A percentile compares a stretch with the other conserved stretches of the same genome.
Conservation (phyloP, 306 rosid species). For the Cucurbita ficifolia region DNA sequence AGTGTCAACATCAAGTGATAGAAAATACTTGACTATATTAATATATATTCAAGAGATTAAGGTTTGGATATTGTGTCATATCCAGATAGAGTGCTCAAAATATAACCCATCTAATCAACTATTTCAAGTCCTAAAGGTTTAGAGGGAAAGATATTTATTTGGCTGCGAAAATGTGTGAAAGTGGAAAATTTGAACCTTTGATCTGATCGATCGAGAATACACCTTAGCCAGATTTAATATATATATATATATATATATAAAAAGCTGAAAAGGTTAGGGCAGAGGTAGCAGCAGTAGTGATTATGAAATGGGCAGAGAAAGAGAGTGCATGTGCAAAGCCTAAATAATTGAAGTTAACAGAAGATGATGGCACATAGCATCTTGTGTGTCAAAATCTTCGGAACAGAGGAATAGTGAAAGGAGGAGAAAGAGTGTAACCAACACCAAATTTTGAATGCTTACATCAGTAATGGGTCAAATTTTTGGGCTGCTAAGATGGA, state of each 20-base stretch:
- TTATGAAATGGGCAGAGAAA: constrained; percentile 11
- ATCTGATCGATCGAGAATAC: neutral
- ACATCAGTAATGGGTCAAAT: neutral
- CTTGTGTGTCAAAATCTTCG: constrained; percentile 35
- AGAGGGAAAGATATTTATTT: neutral
- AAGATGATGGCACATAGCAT: constrained; percentile 18
- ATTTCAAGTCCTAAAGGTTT: neutral
- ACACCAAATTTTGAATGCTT: no score
- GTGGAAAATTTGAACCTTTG: no score
- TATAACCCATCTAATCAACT: neutral
- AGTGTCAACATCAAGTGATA: neutral
- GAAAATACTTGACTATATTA: neutral
- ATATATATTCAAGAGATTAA: neutral
- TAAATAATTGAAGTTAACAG: constrained; percentile 45
- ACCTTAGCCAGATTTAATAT: neutral
- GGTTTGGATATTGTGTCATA: neutral
- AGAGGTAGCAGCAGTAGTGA: constrained; percentile 18
- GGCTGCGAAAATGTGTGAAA: neutral
- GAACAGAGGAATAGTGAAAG: constrained; percentile 1
- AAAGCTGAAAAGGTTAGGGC: constrained; percentile 25
- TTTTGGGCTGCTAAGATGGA: neutral
- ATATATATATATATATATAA: constrained; percentile 5
- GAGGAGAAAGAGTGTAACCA: constrained; percentile 16
- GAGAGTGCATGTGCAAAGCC: constrained; percentile 37
- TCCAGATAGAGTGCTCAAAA: no score